Conservation (phyloP, 1,284 basidiomycete genomes). For the Fomitiporia mediterranea region DNA sequence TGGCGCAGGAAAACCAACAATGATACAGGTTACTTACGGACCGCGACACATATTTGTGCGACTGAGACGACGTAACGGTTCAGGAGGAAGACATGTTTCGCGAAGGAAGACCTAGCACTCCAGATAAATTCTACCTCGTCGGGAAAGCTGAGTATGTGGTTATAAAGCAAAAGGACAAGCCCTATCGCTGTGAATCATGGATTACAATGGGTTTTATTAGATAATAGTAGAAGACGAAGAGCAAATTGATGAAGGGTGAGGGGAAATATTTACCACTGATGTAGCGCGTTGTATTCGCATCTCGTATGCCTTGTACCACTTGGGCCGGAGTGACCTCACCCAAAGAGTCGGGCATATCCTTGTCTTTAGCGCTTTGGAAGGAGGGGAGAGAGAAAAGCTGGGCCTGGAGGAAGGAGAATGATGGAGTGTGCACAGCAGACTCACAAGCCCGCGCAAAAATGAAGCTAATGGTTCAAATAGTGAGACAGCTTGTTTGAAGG, state of each 20-base stretch:
- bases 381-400: too few species aligned
- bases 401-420: too few species aligned
- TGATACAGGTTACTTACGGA: slow-evolving; percentile 6
- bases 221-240: not conserved
- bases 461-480: too few species aligned
- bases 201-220: not conserved
- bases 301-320: not conserved
- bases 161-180: slow-evolving; percentile 25
- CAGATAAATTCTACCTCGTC: slow-evolving; percentile 27
- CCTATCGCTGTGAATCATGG: slow-evolving; percentile 23
- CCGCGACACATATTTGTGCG: slow-evolving; percentile 7
- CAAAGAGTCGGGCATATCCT: too few species aligned
- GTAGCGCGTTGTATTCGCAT: not conserved
- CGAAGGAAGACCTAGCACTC: slow-evolving; percentile 20
- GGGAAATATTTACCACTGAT: not conserved
- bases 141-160: slow-evolving; percentile 26
- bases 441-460: too few species aligned
- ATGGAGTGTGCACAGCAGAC: too few species aligned
- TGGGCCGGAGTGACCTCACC: not conserved
- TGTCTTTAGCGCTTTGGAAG: too few species aligned
- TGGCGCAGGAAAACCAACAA: not conserved
- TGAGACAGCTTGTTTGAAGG: too few species aligned
- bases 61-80: slow-evolving; percentile 23
- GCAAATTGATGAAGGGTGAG: not conserved
- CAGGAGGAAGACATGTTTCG: slow-evolving; percentile 22